Evolutionary conservation across 164 flowering plant genomes (phyloP).

Genomic region (Malania oleifera): DNA sequence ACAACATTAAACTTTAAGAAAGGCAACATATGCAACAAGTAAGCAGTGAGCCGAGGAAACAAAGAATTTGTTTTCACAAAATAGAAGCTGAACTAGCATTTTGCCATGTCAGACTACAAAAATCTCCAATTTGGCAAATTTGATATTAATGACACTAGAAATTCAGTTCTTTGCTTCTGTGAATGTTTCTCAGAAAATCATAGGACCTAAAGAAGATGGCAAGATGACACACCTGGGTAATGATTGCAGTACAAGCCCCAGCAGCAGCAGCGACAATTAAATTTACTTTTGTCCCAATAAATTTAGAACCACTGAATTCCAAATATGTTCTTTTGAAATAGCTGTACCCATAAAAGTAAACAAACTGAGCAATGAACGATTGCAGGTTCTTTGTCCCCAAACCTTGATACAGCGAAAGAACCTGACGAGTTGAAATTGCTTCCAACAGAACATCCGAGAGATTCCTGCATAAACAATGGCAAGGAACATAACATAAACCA

Average conservation of each 20-base stretch:
- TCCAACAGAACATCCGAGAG: constrained; percentile 46
- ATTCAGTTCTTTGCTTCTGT: too few species aligned
- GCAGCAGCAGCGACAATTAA: constrained; percentile 50
- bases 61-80: background rate
- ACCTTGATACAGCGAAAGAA: constrained; percentile 45
- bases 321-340: constrained; percentile 42
- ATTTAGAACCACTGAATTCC: constrained; percentile 32
- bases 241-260: constrained; percentile 47
- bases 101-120: too few species aligned
- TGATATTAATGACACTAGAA: background rate
- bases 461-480: constrained; percentile 21
- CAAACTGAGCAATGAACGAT: constrained; percentile 46
- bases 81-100: too few species aligned
- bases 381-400: constrained; percentile 47
- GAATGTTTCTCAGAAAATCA: background rate
- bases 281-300: constrained; percentile 47
- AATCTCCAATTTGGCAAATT: too few species aligned
- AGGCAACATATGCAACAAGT: background rate
- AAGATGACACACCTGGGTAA: constrained; percentile 33
- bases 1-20: background rate
- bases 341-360: constrained; percentile 56
- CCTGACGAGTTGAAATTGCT: constrained; percentile 34
- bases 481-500: constrained; percentile 1
- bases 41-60: too few species aligned
- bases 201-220: background rate